Evolutionary conservation across 2,329 filamentous ascomycete genomes (phyloP).

Genomic region (Graphiopsis chlorocephala): DNA sequence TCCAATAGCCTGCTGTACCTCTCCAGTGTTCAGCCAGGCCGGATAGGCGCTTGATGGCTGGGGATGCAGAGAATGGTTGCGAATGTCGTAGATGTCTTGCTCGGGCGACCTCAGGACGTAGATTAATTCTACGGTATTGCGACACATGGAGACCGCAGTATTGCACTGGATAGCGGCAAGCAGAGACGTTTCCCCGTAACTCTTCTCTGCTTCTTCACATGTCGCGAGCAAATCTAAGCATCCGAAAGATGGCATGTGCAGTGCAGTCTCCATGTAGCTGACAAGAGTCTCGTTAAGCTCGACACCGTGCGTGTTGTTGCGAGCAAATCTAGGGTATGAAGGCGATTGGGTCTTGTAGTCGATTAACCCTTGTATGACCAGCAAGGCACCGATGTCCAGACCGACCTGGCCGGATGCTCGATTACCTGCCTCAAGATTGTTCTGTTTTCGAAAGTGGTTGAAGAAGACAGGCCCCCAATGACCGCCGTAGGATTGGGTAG

Average conservation of each 20-base stretch:
- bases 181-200: neutral
- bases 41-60: slow-evolving; percentile 50
- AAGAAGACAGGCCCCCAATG: slow-evolving; percentile 35
- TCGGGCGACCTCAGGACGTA: neutral
- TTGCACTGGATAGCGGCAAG: neutral
- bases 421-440: slow-evolving; percentile 53
- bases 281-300: slow-evolving; percentile 52
- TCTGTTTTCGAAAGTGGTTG: slow-evolving; percentile 58
- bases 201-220: neutral
- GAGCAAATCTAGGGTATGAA: slow-evolving; percentile 56
- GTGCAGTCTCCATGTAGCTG: slow-evolving; percentile 43
- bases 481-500: slow-evolving; percentile 26
- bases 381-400: slow-evolving; percentile 59
- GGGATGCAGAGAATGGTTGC: slow-evolving; percentile 53
- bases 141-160: neutral
- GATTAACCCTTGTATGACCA: slow-evolving; percentile 69
- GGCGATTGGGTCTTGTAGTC: slow-evolving; percentile 62
- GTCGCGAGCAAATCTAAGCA: neutral
- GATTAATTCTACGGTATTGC: neutral
- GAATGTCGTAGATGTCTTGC: slow-evolving; percentile 49
- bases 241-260: slow-evolving; percentile 21
- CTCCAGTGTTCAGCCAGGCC: slow-evolving; percentile 53
- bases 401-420: slow-evolving; percentile 49
- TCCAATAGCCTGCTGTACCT: slow-evolving; percentile 57
- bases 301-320: slow-evolving; percentile 65